Base-by-base conservation (phyloP, 1,139 yeast species). In the Pichia kudriavzevii region DNA sequence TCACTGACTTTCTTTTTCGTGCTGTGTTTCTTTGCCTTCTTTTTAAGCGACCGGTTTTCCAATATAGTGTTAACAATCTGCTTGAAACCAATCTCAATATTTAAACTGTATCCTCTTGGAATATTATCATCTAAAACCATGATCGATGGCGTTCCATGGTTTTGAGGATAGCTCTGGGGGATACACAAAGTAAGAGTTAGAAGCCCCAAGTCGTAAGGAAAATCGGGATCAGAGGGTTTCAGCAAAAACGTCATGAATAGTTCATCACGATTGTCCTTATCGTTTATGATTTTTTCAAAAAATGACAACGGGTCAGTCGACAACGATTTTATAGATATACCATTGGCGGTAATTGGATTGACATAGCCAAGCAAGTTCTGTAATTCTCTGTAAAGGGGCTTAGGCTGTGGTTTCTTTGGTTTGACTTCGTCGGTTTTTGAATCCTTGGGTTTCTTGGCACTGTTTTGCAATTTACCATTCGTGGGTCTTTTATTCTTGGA, bases 171-270 rank as follows among this genome's bases (percentile, higher is more conserved):
- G 20, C 58, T 59, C 2, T 53, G 48, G 0, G 91, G 87, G 4
- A 81, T 61, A 32, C 66, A 59, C 31, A 81, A 55, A 35, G 72
- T 68, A 22, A 80, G 48, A 33, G 69, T 64, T 37, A 81, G 60
- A 14, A 53, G 48, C 7, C 66, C 68, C 21, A 81, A 55, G 40
- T 77, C 84, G 50, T 67, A 80, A 0, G 88, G 82, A 50, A 81
- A 81, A 27, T 79, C 83, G 0, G 88, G 88, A 51, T 79, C 91
- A 0, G 79, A 66, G 0, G 91, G 88, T 15, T 49, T 45, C 34
- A 69, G 22, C 9, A 55, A 34, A 32, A 58, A 48, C 5, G 55
- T 42, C 31, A 56, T 30, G 30, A 54, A 53, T 4, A 55, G 39
- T 20, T 46, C 49, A 22, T 44, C 45, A 9, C 31, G 22, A 13